Evolutionary conservation across 2,329 filamentous ascomycete species (phyloP), one percentile per base, ranked within the genome.

Genomic region (Colletotrichum higginsianum): DNA sequence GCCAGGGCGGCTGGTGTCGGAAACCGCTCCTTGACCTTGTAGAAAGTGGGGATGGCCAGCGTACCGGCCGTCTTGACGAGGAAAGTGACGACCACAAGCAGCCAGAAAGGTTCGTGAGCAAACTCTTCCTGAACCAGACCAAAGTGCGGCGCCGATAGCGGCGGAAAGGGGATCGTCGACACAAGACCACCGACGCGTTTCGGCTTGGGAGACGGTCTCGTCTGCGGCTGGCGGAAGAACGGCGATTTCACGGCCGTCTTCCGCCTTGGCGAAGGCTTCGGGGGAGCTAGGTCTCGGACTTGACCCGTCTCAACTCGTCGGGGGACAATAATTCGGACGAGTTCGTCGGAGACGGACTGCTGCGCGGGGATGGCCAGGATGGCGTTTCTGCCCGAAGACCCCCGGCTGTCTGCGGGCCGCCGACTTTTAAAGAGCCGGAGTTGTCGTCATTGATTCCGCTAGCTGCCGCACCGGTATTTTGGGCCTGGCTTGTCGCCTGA

Each of bases 41-140:
- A 91, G 74, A 97, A 92, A 0, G 93, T 86, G 0, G 95, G 95
- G 38, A 96, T 91, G 4, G 95, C 94, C 12, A 89, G 86, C 57
- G 86, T 88, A 13, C 94, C 95, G 3, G 89, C 86, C 0, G 95
- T 98, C 71, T 93, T 91, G 80, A 96, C 96, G 40, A 98, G 89
- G 76, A 98, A 95, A 0, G 94, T 94, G 6, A 95, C 91, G 15
- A 93, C 94, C 40, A 98, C 86, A 2, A 98, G 87, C 2, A 98
- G 88, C 74, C 91, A 91, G 80, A 97, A 98, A 0, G 95, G 93
- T 67, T 94, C 88, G 61, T 88, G 81, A 2, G 91, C 90, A 18
- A 97, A 88, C 74, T 91, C 88, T 79, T 98, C 95, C 79, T 98
- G 95, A 47, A 98, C 90, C 2, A 98, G 87, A 0, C 95, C 95